Conservation (phyloP, 352 stramenopile species). For the Pythium sukuiense region DNA sequence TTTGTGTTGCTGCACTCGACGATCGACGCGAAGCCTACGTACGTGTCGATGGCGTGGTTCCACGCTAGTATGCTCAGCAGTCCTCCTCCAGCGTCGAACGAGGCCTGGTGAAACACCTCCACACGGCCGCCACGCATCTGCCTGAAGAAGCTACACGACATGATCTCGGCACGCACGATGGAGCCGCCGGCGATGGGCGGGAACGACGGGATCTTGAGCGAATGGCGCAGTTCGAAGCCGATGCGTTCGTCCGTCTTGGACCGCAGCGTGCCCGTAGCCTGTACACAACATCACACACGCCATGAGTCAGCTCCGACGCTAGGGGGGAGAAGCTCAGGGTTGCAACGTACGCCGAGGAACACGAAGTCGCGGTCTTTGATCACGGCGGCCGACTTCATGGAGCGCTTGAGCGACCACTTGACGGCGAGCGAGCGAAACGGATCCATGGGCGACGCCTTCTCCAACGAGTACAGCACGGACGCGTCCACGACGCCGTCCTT, state of each 20-base stretch:
- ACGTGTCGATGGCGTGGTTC: slow-evolving; percentile 43
- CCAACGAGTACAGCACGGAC: slow-evolving; percentile 51
- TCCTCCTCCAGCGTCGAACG: slow-evolving; percentile 51
- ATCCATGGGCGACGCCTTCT: slow-evolving; percentile 38
- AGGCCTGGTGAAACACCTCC: slow-evolving; percentile 64
- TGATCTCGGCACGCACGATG: slow-evolving; percentile 64
- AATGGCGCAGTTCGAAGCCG: slow-evolving; percentile 68
- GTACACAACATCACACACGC: neutral
- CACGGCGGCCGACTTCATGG: slow-evolving; percentile 16
- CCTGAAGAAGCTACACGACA: slow-evolving; percentile 66
- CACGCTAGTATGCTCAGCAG: slow-evolving; percentile 47
- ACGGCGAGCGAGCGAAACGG: slow-evolving; percentile 66
- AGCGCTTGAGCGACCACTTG: slow-evolving; percentile 47
- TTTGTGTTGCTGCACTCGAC: slow-evolving; percentile 53
- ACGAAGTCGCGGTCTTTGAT: slow-evolving; percentile 68
- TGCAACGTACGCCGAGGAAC: slow-evolving; percentile 50
- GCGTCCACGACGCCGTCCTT: slow-evolving; percentile 49
- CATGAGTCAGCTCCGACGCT: neutral
- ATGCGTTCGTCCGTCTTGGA: slow-evolving; percentile 46
- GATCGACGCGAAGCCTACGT: slow-evolving; percentile 42
- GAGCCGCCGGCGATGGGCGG: slow-evolving; percentile 39
- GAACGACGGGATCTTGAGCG: slow-evolving; percentile 63
- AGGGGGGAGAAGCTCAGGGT: too few relatives aligned
- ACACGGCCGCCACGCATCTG: slow-evolving; percentile 53
- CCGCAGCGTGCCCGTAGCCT: slow-evolving; percentile 48